These are phyloP conservation scores for Saturnispora silvae DNA, from an alignment of 805 yeast genomes.

Conservation along the genomic window DNA sequence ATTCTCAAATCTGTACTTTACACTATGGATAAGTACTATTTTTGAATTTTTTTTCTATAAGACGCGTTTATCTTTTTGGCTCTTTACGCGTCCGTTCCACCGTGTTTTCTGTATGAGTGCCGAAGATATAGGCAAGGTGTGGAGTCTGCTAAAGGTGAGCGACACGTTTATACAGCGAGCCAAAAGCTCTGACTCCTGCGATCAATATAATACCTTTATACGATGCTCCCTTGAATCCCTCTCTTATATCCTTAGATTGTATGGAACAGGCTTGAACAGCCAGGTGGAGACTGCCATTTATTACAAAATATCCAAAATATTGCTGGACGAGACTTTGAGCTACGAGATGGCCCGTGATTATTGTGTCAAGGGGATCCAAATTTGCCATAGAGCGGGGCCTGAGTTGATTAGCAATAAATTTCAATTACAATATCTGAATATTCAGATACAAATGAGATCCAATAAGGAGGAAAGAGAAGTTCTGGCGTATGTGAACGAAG, in stretches of 20 bases:
- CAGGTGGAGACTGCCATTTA: slow-evolving; percentile 25
- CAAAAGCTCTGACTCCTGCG: slow-evolving; percentile 5
- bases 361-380: slow-evolving; percentile 21
- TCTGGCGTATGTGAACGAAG: slow-evolving; percentile 25
- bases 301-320: slow-evolving; percentile 28
- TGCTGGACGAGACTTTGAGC: slow-evolving; percentile 33
- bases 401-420: slow-evolving; percentile 18
- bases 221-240: slow-evolving; percentile 30
- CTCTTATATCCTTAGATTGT: slow-evolving; percentile 24
- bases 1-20: too few relatives aligned
- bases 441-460: slow-evolving; percentile 25
- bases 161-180: slow-evolving; percentile 5
- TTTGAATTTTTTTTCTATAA: too few relatives aligned
- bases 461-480: slow-evolving; percentile 16
- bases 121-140: slow-evolving; percentile 4
- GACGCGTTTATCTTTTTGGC: not conserved
- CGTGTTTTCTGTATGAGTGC: too few relatives aligned
- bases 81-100: not conserved
- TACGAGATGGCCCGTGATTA: slow-evolving; percentile 32
- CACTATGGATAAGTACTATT: too few relatives aligned
- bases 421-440: slow-evolving; percentile 28
- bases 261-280: slow-evolving; percentile 23
- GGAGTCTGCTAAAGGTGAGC: slow-evolving; percentile 7
- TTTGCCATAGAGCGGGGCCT: slow-evolving; percentile 18
- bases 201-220: slow-evolving; percentile 24